Conservation (phyloP, 1,284 basidiomycete genomes). For the Heliocybe sulcata region DNA sequence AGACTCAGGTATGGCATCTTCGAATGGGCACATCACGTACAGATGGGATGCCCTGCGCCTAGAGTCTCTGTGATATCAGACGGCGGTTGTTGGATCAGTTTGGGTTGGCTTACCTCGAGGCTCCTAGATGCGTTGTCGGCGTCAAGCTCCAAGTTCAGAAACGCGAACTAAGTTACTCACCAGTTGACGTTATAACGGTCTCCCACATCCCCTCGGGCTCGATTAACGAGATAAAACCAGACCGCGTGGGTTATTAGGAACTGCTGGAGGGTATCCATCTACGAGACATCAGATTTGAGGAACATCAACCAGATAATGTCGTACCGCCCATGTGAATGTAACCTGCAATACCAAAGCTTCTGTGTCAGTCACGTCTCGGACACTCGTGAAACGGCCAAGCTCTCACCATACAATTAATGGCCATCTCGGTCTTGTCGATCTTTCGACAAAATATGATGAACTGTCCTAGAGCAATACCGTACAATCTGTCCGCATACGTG, state of each 20-base stretch:
- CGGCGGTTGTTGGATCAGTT: background rate
- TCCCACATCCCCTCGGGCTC: background rate
- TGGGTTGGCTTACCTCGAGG: background rate
- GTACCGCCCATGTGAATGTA: background rate
- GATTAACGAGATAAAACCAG: background rate
- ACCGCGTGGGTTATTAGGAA: background rate
- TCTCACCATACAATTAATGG: too few species aligned
- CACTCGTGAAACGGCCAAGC: too few species aligned
- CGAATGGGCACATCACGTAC: background rate
- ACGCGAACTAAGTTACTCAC: background rate
- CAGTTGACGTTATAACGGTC: background rate
- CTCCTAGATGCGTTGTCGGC: background rate
- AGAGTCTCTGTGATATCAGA: background rate
- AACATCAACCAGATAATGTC: background rate
- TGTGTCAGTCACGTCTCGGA: too few species aligned
- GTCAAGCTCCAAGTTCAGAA: background rate
- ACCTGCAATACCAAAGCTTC: background rate
- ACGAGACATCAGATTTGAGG: background rate
- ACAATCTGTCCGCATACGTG: too few species aligned
- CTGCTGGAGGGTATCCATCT: background rate
- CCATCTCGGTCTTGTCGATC: too few species aligned
- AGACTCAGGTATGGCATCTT: background rate
- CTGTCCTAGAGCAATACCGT: too few species aligned
- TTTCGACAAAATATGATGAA: too few species aligned
- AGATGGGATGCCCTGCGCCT: background rate